Evolutionary conservation across 2,329 filamentous ascomycete genomes (phyloP), one percentile per base, ranked within the genome.

Genomic region (Colletotrichum melonis): DNA sequence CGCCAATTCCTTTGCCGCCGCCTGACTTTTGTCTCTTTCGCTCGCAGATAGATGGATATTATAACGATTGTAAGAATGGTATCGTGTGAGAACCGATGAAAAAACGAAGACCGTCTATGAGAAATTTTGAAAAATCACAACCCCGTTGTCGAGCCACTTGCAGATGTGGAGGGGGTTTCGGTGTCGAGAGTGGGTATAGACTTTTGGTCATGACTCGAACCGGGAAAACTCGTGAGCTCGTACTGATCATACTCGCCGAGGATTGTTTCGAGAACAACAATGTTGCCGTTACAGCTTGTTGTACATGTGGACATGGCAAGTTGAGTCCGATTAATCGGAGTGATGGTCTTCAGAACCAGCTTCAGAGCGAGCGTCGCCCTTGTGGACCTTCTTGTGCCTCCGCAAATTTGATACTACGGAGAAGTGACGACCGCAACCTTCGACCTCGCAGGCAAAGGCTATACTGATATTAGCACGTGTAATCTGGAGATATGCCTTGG

Each of bases 401-500:
- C 97, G 92, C 69, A 98, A 87, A 82, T 99, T 99, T 57, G 95
- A 98, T 26, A 98, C 97, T 30, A 98, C 97, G 0, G 96, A 98
- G 84, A 99, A 98, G 80, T 98, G 94, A 78, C 97, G 92, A 52
- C 96, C 96, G 81, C 97, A 99, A 60, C 95, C 95, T 80, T 97
- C 95, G 69, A 98, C 94, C 79, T 98, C 95, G 80, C 97, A 98
- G 28, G 93, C 93, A 80, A 98, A 98, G 76, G 97, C 95, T 98
- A 80, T 69, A 22, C 5, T 6, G 5, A 3, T 16, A 57, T 74
- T 63, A 73, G 56, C 52, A 42, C n/a, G 5, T 6, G 57, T 19
- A n/a, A 7, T n/a, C 16, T 4, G 6, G 35, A 30, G 4, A 22
- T 12, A n/a, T 46, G 9, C 4, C 12, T 35, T 19, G 57, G 49